Conservation (phyloP, 164 flowering plant genomes). For the Amborella trichopoda region DNA sequence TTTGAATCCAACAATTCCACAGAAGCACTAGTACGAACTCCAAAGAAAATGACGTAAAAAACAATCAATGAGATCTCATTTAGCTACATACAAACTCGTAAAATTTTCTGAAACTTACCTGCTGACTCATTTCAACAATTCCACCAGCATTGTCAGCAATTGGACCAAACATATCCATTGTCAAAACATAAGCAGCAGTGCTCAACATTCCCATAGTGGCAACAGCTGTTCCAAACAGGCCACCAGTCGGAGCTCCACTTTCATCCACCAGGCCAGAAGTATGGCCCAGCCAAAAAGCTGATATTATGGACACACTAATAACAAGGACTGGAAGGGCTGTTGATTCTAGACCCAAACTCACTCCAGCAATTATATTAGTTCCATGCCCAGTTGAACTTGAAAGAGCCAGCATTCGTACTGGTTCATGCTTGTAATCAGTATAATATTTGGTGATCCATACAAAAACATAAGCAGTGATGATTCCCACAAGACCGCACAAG, state of each 20-base stretch:
- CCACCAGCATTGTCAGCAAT: conserved; percentile 99
- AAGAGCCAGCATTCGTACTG: conserved; percentile 87
- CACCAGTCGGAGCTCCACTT: conserved; percentile 80
- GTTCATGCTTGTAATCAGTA: conserved; percentile 97
- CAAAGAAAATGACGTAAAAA: too few species aligned
- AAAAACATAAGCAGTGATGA: conserved; percentile 80
- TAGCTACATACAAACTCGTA: too few species aligned
- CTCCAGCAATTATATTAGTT: conserved; percentile 95
- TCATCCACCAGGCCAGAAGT: conserved; percentile 94
- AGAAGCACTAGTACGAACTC: too few species aligned
- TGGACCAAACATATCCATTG: conserved; percentile 99
- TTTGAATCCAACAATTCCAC: background rate
- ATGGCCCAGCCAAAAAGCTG: conserved; percentile 92
- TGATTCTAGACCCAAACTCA: conserved; percentile 94
- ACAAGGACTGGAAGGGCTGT: conserved; percentile 98
- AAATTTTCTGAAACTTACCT: conserved; percentile 43
- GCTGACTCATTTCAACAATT: conserved; percentile 99
- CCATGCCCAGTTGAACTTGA: conserved; percentile 98
- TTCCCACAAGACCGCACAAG: conserved; percentile 94
- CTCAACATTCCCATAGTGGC: conserved; percentile 99
- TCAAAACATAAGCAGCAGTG: conserved; percentile 96
- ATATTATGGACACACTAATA: conserved; percentile 71
- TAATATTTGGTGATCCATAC: conserved; percentile 92
- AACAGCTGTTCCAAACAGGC: conserved; percentile 96
- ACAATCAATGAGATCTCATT: too few species aligned